Evolutionary conservation across 2,329 filamentous ascomycete genomes (phyloP), one percentile per base, ranked within the genome.

Genomic region (Colletotrichum echinochloae): DNA sequence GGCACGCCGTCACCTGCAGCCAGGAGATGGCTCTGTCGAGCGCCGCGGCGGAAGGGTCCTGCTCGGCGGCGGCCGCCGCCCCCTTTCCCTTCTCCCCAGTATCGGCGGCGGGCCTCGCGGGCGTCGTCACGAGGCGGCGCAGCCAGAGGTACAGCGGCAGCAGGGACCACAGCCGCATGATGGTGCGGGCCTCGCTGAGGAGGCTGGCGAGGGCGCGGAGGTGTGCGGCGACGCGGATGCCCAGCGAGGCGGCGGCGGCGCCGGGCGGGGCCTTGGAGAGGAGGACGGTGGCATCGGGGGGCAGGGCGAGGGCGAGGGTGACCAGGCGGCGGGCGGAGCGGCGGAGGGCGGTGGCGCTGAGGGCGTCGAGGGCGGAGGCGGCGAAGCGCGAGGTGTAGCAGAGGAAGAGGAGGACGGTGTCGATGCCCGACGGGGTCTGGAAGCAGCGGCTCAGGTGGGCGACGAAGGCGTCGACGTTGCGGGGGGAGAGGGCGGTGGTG

Each of bases 161-260:
- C 75, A 95, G 78, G 0, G 90, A 91, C 91, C 93, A 97, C 37
- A 98, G 85, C 0, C 94, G 88, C 72, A 88, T 83, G 78, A 95
- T 93, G 69, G 90, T 91, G 71, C 93, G 86, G 72, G 90, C 88
- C 77, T 96, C 93, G 74, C 86, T 86, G 56, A 96, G 85, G 63
- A 95, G 83, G 41, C 81, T 85, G 23, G 90, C 89, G 18, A 97
- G 85, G 18, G 82, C 86, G 81, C 84, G 86, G 77, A 94, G 83
- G 76, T 87, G 81, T 55, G 77, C 79, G 20, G 88, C 84, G 46
- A 89, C 80, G 52, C 83, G 79, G 11, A 89, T 84, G 1, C 86
- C 83, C 20, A 81, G 68, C 12, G 84, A 80, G 12, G 85, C 83
- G 61, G 78, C 73, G 33, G 80, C 75, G 51, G 80, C 79, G 56